phyloP scores from a whole-genome alignment of 2,329 filamentous ascomycete species.

The Fusarium keratoplasticum region DNA sequence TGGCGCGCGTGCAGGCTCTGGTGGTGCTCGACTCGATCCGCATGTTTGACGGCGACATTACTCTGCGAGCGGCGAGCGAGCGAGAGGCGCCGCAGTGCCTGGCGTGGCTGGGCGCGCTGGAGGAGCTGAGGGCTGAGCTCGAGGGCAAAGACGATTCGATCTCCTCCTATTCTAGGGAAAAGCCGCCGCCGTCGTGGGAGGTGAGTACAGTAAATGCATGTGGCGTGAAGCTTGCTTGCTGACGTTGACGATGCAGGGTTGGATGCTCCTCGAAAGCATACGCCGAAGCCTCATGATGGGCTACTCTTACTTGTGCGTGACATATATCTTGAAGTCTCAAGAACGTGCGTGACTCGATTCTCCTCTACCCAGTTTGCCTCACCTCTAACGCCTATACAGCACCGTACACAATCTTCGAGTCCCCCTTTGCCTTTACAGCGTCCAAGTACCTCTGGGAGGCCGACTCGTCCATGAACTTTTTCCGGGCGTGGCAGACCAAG shows the following conservation, averaged over 20 bases:
- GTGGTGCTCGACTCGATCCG: conserved; percentile 56
- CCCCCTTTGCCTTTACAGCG: conserved; percentile 48
- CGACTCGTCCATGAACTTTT: conserved; percentile 55
- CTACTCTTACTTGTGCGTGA: conserved; percentile 48
- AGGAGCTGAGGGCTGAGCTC: conserved; percentile 49
- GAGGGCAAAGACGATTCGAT: conserved; percentile 42
- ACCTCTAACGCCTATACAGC: conserved; percentile 17
- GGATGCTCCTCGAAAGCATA: conserved; percentile 57
- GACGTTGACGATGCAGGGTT: conserved; percentile 43
- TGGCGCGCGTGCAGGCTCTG: conserved; percentile 58
- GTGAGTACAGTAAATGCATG: conserved; percentile 34
- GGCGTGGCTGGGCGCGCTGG: conserved; percentile 53
- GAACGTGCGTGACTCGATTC: conserved; percentile 42
- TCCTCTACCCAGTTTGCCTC: too few species aligned
- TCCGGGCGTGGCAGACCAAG: conserved; percentile 57
- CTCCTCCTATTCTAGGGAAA: conserved; percentile 41
- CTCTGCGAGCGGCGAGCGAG: conserved; percentile 55
- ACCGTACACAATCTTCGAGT: conserved; percentile 31
- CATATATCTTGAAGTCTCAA: conserved; percentile 49
- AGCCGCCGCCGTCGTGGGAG: conserved; percentile 57
- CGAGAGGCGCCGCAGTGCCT: conserved; percentile 51
- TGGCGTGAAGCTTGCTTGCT: not conserved
- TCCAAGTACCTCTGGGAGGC: conserved; percentile 59
- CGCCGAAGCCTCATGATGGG: conserved; percentile 53
- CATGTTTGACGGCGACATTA: conserved; percentile 58